Evolutionary conservation across 2,329 filamentous ascomycete genomes (phyloP), one percentile per base, ranked within the genome.

Genomic region (Mycosphaerella arachidis): DNA sequence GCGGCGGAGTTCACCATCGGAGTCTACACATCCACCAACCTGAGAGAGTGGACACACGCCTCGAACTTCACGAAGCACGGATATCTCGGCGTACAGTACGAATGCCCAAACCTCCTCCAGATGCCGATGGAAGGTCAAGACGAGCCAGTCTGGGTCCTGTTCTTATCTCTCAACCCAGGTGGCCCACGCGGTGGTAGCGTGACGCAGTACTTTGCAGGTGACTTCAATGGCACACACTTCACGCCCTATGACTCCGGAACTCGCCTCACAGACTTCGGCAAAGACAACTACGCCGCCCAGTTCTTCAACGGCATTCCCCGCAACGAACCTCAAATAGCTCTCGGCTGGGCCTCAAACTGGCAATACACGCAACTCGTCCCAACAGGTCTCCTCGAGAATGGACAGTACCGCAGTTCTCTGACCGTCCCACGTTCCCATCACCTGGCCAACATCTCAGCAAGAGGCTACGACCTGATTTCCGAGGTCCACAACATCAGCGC

Each of bases 141-240:
- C 48, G 72, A 78, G 20, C 72, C 72, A 20, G 73, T 72, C 46
- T 79, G 73, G 68, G 73, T 84, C 24, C 68, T 86, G 64, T 65
- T 74, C 3, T 76, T 86, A 40, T 82, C 79, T 12, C 79, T 85
- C 67, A 85, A 85, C 64, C 83, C 83, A 0, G 83, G 83, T 5
- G 82, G 81, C 0, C 83, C 83, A 0, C 72, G 81, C 0, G 84
- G 84, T 8, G 84, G 84, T 0, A 84, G 80, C 1, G 77, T 81
- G 18, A 78, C 77, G 0, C 72, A 85, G 68, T 86, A 86, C 68
- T 83, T 82, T 74, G 73, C 81, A 0, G 85, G 86, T 4, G 74
- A 72, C 1, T 88, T 87, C 75, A 86, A 88, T 63, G 86, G 85
- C n/a, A 86, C 83, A 0, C 82, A 85, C 68, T 88, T 86, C 60